Base-by-base conservation (phyloP, 768 basidiomycete genomes). In the Trametes meyenii region DNA sequence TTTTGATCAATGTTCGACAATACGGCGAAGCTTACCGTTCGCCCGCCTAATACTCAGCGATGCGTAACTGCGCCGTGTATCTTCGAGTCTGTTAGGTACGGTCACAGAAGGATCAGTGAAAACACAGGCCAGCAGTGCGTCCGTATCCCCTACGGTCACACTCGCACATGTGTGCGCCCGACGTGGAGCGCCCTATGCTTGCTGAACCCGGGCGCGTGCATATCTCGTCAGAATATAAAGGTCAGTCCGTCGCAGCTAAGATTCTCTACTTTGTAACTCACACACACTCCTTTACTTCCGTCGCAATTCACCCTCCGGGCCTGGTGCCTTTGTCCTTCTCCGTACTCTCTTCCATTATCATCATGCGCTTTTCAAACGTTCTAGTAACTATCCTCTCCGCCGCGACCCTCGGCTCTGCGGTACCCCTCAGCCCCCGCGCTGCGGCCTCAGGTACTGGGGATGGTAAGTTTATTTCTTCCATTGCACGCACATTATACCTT, bases 351-450 rank as follows among this genome's bases (percentile, higher is more conserved):
- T 10, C 46, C 42, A 46, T 55, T 43, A 24, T 60, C 40, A 59
- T 16, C 40, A 64, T 64, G 62, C 62, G 62, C 54, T 64, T 55
- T 58, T 59, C 58, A 54, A 36, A 54, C 42, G 62, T 64, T 26
- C 42, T 60, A 49, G 5, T 60, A 13, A 33, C 62, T 42, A 58
- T 55, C 54, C 21, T 55, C 50, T 55, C 62, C 38, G 53, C 54
- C 21, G 58, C 56, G 33, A 29, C 62, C 24, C 16, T 46, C 49
- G 29, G 29, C 29, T 33, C 8, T 33, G 29, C 29, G 4, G 29
- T 33, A 3, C 29, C 29, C 29, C 29, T 33, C 8, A 33, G 29
- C 29, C 29, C 29, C 29, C 29, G 29, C 29, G 61, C 50, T 24
- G 44, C 40, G n/a, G 50, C 55, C 19, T 56, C 57, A 46, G 50